Base-by-base conservation (phyloP, 2,329 filamentous ascomycete genomes). In the Fusarium xyrophilum region DNA sequence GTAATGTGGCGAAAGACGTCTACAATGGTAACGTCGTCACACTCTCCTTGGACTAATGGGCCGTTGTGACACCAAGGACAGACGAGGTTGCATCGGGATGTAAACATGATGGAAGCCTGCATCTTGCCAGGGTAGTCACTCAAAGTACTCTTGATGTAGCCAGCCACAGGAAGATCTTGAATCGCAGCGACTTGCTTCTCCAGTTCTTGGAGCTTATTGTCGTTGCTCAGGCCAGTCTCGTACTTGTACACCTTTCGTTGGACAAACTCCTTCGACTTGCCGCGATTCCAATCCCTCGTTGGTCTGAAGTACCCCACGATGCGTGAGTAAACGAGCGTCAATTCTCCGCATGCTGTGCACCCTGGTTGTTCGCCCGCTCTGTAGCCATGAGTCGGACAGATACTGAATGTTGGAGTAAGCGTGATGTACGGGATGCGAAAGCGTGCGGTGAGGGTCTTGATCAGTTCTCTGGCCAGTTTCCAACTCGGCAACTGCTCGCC, bases 31-130 rank as follows among this genome's bases (percentile, higher is more conserved):
- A 63, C 55, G 1, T 62, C 62, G 25, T 72, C 71, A 5, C 69
- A 43, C 10, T 62, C 58, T 11, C 71, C 71, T 13, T 56, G 62
- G 1, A 73, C 67, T 8, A 73, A 54, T 1, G 71, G 69, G 0
- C 71, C 71, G 12, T 73, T 73, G 19, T 73, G 71, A 19, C 71
- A 73, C 71, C 71, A 73, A 1, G 71, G 69, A 7, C 71, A 73
- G 2, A 69, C 61, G 7, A 73, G 23, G 2, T 73, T 73, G 33
- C 71, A 73, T 1, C 69, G 61, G 3, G 71, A 73, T 0, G 71
- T 73, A 5, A 73, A 73, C 69, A 73, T 71, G 35, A 73, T 72
- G 1, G 71, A 60, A 1, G 71, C 67, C 21, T 73, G 71, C 30
- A 58, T 56, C 44, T 73, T 73, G 17, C 69, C 71, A 0, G 71